These are phyloP conservation scores for Plasmodium gaboni DNA, from an alignment of 169 alveolate species.

Conservation along the genomic window DNA sequence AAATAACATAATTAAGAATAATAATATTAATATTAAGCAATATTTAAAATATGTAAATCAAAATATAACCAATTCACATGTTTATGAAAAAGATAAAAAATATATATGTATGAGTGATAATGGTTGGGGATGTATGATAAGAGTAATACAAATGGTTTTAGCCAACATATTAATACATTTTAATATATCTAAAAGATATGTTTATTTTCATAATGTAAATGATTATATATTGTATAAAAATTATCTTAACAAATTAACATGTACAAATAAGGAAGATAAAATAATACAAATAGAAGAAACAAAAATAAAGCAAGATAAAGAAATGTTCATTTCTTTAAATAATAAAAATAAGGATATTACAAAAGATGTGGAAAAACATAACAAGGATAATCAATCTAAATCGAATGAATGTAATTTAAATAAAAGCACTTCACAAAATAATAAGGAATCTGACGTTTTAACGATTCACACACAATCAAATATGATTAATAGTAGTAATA, in stretches of 20 bases:
- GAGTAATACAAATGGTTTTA: conserved; percentile 85
- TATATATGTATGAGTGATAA: conserved; percentile 76
- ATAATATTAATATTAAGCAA: neutral
- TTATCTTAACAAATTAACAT: conserved; percentile 10
- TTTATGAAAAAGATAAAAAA: conserved; percentile 16
- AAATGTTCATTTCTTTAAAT: neutral
- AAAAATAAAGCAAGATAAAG: neutral
- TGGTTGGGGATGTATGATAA: conserved; percentile 85
- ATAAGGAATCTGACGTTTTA: too few relatives aligned
- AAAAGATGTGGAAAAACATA: neutral
- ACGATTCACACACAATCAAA: too few relatives aligned
- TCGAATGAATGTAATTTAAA: too few relatives aligned
- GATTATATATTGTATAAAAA: conserved; percentile 54
- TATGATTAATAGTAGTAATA: too few relatives aligned
- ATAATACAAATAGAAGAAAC: neutral
- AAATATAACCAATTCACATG: conserved; percentile 5
- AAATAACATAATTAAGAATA: too few relatives aligned
- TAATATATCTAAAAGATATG: conserved; percentile 33
- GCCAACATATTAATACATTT: conserved; percentile 77
- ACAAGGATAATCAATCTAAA: too few relatives aligned
- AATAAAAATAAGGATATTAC: neutral
- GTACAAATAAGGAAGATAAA: conserved; percentile 5
- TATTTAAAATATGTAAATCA: conserved; percentile 15
- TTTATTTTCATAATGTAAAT: conserved; percentile 35
- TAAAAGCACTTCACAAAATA: too few relatives aligned